Base-by-base conservation (phyloP, 192 early-diverging fungal species). In the Gamsiella multidivaricata region DNA sequence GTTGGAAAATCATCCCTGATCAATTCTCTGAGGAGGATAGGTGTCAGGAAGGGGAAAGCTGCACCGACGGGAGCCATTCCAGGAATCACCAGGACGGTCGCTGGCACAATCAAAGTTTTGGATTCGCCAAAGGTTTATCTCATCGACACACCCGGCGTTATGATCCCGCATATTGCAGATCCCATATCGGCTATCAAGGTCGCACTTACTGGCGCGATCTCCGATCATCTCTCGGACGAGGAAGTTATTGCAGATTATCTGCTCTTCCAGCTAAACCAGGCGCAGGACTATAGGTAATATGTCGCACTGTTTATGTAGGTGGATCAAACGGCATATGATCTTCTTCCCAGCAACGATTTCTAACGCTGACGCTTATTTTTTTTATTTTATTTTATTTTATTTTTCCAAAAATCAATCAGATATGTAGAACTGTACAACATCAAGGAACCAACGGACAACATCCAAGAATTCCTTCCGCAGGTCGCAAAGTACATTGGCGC, bases 1-100 rank as follows among this genome's bases (percentile, higher is more conserved):
- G 97, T 98, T 51, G 97, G 97, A 11, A 98, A 98, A 70, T 95
- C 94, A 1, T 91, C 95, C 25, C 62, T 98, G 50, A 94, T 96
- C 61, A 98, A 98, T 66, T 86, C 94, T 2, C 74, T 98, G 58
- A 84, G 97, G 29, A 78, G 90, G 43, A 70, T 93, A 14, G 95
- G 96, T 15, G 83, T 92, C 7, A 82, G 85, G 11, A 92, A 90
- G 65, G 88, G 90, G 4, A 97, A 97, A 79, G 95, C 92, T 11
- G 93, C 92, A 11, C 83, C 81, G 14, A 96, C 96, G 3, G 95
- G 94, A 0, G 91, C 91, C 6, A 86, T 87, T 37, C 95, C 97
- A 5, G 97, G 97, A 7, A 91, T 97, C 33, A 99, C 97, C 11
- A 66, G 90, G 11, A 80, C 93, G 0, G 91, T 98, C 31, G 80